phyloP scores from a whole-genome alignment of 176 grass and related monocot genomes.

The Bothriochloa decipiens region DNA sequence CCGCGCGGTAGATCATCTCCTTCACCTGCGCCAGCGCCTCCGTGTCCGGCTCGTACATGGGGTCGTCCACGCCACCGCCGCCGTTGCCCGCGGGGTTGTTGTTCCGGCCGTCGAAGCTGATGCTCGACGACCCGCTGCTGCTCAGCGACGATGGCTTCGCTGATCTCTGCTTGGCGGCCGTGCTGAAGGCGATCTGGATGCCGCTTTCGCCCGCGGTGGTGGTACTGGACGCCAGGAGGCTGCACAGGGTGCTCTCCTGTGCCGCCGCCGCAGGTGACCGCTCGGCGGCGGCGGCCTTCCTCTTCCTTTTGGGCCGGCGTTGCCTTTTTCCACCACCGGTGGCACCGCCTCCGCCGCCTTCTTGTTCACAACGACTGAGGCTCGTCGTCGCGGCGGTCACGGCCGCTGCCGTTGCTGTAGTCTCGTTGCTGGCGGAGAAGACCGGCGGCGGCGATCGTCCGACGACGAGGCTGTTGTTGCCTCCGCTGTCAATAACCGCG shows the following conservation, averaged over 20 bases:
- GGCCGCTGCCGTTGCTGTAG: neutral
- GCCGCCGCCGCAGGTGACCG: neutral
- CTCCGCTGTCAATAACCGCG: neutral
- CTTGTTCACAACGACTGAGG: constrained; percentile 13
- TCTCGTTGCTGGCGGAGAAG: constrained; percentile 25
- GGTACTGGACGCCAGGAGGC: constrained; percentile 36
- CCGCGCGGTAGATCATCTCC: constrained; percentile 83
- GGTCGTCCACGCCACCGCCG: neutral
- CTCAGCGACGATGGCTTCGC: constrained; percentile 45
- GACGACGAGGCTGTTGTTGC: neutral
- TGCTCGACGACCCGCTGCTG: constrained; percentile 50
- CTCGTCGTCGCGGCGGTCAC: neutral
- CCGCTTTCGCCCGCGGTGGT: constrained; percentile 24
- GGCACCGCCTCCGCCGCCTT: neutral
- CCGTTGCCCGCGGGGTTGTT: neutral
- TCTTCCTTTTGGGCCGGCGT: constrained; percentile 45
- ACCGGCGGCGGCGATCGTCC: neutral
- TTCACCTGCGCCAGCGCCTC: constrained; percentile 89
- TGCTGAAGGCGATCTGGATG: constrained; percentile 67
- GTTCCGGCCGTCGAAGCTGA: constrained; percentile 59
- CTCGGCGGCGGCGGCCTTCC: constrained; percentile 44
- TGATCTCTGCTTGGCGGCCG: constrained; percentile 16
- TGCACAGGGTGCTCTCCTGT: constrained; percentile 47
- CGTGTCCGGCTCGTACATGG: constrained; percentile 64
- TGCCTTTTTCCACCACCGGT: neutral